These are phyloP conservation scores for Avena eriantha DNA, from an alignment of 176 grass and related monocot species.

Conservation along the genomic window DNA sequence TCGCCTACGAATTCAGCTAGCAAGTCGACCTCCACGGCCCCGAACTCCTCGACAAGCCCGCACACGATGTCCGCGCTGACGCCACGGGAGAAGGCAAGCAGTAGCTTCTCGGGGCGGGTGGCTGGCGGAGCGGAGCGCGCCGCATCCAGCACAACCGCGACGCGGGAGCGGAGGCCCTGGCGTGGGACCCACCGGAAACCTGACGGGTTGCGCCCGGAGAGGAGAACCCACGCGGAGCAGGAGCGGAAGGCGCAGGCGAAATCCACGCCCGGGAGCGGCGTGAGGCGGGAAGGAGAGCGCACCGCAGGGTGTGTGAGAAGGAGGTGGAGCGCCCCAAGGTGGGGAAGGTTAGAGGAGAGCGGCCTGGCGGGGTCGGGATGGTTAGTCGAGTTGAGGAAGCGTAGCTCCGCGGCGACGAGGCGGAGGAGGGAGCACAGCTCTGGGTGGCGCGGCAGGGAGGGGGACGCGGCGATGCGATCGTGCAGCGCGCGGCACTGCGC, in stretches of 20 bases:
- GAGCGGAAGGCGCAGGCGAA: conserved; percentile 68
- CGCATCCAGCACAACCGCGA: conserved; percentile 45
- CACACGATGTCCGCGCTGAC: conserved; percentile 46
- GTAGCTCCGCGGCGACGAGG: conserved; percentile 72
- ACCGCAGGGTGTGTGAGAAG: conserved; percentile 82
- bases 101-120: conserved; percentile 63
- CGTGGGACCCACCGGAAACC: conserved; percentile 50
- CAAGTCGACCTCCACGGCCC: conserved; percentile 66
- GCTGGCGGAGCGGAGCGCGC: conserved; percentile 51
- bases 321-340: conserved; percentile 67
- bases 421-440: conserved; percentile 54
- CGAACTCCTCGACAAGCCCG: conserved; percentile 59
- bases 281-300: conserved; percentile 61
- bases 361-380: conserved; percentile 11
- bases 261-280: conserved; percentile 60
- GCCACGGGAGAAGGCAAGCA: conserved; percentile 82
- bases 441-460: conserved; percentile 43
- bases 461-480: conserved; percentile 41
- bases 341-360: conserved; percentile 84
- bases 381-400: conserved; percentile 52
- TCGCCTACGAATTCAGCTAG: conserved; percentile 49
- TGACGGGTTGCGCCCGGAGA: conserved; percentile 81
- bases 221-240: conserved; percentile 65
- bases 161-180: conserved; percentile 49
- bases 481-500: conserved; percentile 59